Evolutionary conservation across 2,329 filamentous ascomycete genomes (phyloP).

Genomic region (Chaetomium sp.): DNA sequence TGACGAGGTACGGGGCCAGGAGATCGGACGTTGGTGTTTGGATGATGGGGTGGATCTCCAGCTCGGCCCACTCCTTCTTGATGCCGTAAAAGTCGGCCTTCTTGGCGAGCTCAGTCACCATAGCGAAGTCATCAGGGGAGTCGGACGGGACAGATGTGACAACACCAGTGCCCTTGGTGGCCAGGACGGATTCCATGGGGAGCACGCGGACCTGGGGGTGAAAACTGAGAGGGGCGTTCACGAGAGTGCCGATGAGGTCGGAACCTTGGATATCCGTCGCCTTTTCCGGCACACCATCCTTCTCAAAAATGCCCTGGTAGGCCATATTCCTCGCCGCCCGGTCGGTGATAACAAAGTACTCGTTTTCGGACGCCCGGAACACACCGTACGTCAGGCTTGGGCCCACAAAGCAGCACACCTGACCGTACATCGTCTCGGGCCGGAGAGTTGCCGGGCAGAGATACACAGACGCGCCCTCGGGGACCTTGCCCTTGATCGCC

Average conservation of each 20-base stretch:
- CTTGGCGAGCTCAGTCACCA: constrained; percentile 78
- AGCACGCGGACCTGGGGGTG: constrained; percentile 81
- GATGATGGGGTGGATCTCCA: constrained; percentile 85
- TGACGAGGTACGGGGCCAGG: constrained; percentile 74
- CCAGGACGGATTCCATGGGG: constrained; percentile 90
- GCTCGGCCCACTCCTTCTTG: constrained; percentile 90
- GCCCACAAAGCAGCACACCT: constrained; percentile 91
- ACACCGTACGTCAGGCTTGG: constrained; percentile 72
- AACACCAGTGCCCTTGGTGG: constrained; percentile 92
- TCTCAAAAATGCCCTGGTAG: constrained; percentile 78
- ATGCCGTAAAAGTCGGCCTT: constrained; percentile 96
- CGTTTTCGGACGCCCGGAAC: constrained; percentile 69
- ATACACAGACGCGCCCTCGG: constrained; percentile 72
- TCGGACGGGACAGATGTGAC: constrained; percentile 95
- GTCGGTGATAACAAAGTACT: constrained; percentile 80
- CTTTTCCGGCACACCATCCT: constrained; percentile 68
- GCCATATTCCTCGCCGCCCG: constrained; percentile 88
- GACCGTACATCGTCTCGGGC: constrained; percentile 98
- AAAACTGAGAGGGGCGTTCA: constrained; percentile 81
- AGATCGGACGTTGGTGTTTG: constrained; percentile 82
- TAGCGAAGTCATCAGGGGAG: constrained; percentile 92
- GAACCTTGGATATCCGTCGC: constrained; percentile 69
- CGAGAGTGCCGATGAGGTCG: constrained; percentile 77
- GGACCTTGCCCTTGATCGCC: constrained; percentile 68
- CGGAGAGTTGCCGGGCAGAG: constrained; percentile 87